phyloP scores from a whole-genome alignment of 305 asterid genomes.

The Rubia peregrina region DNA sequence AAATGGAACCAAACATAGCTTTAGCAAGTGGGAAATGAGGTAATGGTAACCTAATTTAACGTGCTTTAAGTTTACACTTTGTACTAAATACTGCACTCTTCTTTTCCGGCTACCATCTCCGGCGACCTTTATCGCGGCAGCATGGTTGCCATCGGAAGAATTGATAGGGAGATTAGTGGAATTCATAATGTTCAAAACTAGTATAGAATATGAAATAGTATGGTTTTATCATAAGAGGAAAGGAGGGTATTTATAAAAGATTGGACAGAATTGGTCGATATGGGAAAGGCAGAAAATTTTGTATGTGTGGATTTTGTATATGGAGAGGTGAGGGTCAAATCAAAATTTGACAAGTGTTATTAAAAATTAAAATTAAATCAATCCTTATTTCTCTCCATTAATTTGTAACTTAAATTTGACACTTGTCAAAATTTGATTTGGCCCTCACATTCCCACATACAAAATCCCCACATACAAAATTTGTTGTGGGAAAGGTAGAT shows the following conservation, averaged over 20 bases:
- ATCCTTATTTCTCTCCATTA: no score
- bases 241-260: no score
- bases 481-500: constrained; percentile 19
- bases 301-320: no score
- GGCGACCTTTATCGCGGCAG: background rate
- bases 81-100: constrained; percentile 16
- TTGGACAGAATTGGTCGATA: constrained; percentile 4
- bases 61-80: constrained; percentile 27
- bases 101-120: background rate
- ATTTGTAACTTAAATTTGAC: no score
- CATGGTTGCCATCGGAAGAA: no score
- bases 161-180: background rate
- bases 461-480: no score
- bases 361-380: no score
- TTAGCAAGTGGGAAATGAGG: constrained; percentile 26
- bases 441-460: no score
- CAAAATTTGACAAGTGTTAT: no score
- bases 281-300: constrained; percentile 9
- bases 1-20: constrained; percentile 26
- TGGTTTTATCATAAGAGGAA: background rate
- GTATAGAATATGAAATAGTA: background rate
- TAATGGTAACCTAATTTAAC: constrained; percentile 31
- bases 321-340: no score
- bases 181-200: background rate
- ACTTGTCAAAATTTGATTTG: no score